Evolutionary conservation across 176 grass and related monocot species (phyloP), one percentile per base, ranked within the genome.

Genomic region (Stipa capillata): DNA sequence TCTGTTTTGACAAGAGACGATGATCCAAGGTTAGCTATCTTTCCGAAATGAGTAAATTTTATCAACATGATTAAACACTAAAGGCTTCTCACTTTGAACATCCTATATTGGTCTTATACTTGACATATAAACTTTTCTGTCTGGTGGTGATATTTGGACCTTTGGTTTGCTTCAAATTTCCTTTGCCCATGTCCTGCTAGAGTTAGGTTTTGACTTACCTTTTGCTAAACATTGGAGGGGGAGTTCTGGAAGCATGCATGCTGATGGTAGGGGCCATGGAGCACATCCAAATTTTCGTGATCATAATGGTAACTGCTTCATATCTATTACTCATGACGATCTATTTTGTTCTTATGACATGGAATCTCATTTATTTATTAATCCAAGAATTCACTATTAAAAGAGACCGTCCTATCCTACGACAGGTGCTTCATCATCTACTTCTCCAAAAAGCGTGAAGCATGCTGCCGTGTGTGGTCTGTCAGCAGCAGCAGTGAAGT

Each of bases 401-500:
- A 76, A 64, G 57, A 70, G 58, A 71, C 44, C 44, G 15, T 69
- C n/a, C 37, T 73, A 53, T 85, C 34, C 50, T 84, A 51, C 53
- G 85, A 72, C 67, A 92, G 88, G 85, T 51, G 33, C 65, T 65
- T 42, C 64, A n/a, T 64, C 76, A 42, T 75, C 85, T 36, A 47
- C 89, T 77, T 77, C 81, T 82, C 78, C 61, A 55, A 88, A 91
- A 94, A 83, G 81, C 28, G 81, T 93, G 34, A 94, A 93, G 79
- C 73, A 85, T 51, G 92, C 92, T 50, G 81, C 96, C 65, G 73
- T 82, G 73, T 81, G 74, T 76, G 96, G 96, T 86, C 66, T 98
- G 52, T 92, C 92, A 10, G 92, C 92, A 43, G 96, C 96, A 45
- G 90, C 92, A 17, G 84, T 91, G 81, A 98, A 98, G 77, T 91